Conservation (phyloP, 306 rosid genomes). For the Amphicarpaea edgeworthii region DNA sequence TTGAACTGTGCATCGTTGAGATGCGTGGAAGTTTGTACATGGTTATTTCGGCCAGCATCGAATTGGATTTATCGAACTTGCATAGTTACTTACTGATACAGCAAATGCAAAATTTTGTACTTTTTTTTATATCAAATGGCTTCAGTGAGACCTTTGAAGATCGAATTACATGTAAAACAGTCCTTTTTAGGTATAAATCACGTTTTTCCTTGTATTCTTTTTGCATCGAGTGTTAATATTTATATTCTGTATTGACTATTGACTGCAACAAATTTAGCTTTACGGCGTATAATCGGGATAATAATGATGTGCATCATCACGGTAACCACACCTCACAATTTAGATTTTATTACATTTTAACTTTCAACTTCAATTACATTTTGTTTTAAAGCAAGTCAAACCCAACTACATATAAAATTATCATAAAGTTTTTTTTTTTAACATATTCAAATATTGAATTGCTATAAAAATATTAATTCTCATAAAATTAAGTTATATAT, state of each 20-base stretch:
- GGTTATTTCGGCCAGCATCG: slow-evolving; percentile 48
- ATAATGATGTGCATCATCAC: too few species aligned
- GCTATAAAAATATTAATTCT: too few species aligned
- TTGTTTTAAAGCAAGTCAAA: too few species aligned
- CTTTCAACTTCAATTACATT: too few species aligned
- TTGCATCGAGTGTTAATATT: slow-evolving; percentile 1
- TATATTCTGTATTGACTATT: slow-evolving; percentile 7
- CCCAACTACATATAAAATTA: too few species aligned
- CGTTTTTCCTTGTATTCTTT: slow-evolving; percentile 42
- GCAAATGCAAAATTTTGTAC: slow-evolving; percentile 55
- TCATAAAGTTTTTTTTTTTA: too few species aligned
- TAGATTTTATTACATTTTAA: too few species aligned
- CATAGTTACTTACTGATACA: slow-evolving; percentile 46
- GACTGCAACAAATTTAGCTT: neutral
- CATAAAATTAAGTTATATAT: too few species aligned
- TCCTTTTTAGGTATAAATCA: slow-evolving; percentile 47
- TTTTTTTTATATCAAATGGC: slow-evolving; percentile 29
- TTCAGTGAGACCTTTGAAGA: slow-evolving; percentile 37
- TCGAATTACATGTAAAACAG: slow-evolving; percentile 36
- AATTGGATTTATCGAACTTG: slow-evolving; percentile 46
- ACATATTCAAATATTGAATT: too few species aligned
- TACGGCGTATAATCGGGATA: slow-evolving; percentile 15
- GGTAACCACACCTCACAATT: too few species aligned
- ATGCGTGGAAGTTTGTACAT: slow-evolving; percentile 64
- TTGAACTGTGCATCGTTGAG: slow-evolving; percentile 42